Conservation (phyloP, 2,329 filamentous ascomycete genomes). For the Ampelomyces quisqualis region DNA sequence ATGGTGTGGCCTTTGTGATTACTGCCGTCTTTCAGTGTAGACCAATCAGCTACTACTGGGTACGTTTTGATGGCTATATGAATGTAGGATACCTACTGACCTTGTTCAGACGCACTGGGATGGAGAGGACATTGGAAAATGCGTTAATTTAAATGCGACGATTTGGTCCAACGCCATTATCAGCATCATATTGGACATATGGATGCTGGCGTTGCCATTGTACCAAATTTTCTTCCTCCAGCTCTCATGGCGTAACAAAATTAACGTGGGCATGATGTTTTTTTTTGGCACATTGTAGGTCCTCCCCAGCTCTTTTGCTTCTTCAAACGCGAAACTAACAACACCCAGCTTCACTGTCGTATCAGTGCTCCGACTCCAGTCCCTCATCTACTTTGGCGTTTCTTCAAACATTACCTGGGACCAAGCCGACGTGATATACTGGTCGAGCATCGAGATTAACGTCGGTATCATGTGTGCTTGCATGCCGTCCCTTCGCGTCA, state of each 20-base stretch:
- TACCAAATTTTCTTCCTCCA: conserved; percentile 31
- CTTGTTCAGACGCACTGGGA: conserved; percentile 22
- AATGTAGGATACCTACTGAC: not conserved
- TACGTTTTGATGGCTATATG: not conserved
- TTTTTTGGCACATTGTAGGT: conserved; percentile 32
- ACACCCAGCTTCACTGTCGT: conserved; percentile 32
- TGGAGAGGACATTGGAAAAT: conserved; percentile 13
- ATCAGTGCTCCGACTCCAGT: conserved; percentile 45
- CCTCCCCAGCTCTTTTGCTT: not conserved
- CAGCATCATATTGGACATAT: conserved; percentile 27
- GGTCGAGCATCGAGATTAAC: conserved; percentile 20
- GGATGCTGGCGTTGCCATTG: conserved; percentile 34
- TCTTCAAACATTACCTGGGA: conserved; percentile 44
- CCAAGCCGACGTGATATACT: conserved; percentile 16
- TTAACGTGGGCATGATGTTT: conserved; percentile 39
- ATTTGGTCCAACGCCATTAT: conserved; percentile 33
- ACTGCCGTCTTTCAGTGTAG: conserved; percentile 31
- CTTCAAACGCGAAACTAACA: conserved; percentile 10
- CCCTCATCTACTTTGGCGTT: conserved; percentile 44
- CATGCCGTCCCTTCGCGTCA: conserved; percentile 42
- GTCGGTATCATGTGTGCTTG: conserved; percentile 45
- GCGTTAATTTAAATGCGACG: conserved; percentile 36
- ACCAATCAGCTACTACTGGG: conserved; percentile 33
- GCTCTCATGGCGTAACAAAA: conserved; percentile 34
- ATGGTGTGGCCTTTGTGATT: conserved; percentile 18